These are phyloP conservation scores for Yarrowia galli DNA, from an alignment of 1,139 yeast genomes.

Conservation along the genomic window DNA sequence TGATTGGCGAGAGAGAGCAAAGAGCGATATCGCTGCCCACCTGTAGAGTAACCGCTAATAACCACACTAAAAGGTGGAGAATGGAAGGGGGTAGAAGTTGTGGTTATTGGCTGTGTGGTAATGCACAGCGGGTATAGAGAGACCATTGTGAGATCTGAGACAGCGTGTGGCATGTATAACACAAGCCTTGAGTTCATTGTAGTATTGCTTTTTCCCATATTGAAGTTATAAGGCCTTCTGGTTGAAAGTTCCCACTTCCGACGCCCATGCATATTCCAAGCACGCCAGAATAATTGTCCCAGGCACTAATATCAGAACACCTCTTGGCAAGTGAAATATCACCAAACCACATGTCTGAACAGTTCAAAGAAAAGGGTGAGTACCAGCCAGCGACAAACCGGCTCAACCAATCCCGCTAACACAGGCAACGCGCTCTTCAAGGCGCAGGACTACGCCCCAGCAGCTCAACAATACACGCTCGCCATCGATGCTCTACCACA, in stretches of 20 bases:
- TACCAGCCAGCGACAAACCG: neutral
- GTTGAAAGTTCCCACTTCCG: too few species aligned
- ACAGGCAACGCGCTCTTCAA: slow-evolving; percentile 62
- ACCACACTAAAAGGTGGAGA: slow-evolving; percentile 17
- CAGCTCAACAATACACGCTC: slow-evolving; percentile 69
- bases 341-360: slow-evolving; percentile 19
- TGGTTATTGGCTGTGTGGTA: too few species aligned
- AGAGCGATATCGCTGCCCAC: too few species aligned
- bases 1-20: too few species aligned
- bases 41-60: neutral
- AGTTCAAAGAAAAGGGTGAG: slow-evolving; percentile 30
- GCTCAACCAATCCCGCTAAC: slow-evolving; percentile 35
- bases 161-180: too few species aligned
- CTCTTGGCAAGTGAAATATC: too few species aligned
- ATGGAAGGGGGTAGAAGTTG: slow-evolving; percentile 3
- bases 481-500: slow-evolving; percentile 72
- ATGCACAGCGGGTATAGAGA: too few species aligned
- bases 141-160: too few species aligned
- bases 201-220: too few species aligned
- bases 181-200: too few species aligned
- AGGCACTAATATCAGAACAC: neutral
- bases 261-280: slow-evolving; percentile 6
- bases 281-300: slow-evolving; percentile 3
- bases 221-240: too few species aligned
- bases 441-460: slow-evolving; percentile 64